Percentiles rank a stretch among this genome's conserved stretches.
These are phyloP conservation scores for Saturnispora saitoi DNA, from an alignment of 805 yeast genomes.

Conservation along the genomic window DNA sequence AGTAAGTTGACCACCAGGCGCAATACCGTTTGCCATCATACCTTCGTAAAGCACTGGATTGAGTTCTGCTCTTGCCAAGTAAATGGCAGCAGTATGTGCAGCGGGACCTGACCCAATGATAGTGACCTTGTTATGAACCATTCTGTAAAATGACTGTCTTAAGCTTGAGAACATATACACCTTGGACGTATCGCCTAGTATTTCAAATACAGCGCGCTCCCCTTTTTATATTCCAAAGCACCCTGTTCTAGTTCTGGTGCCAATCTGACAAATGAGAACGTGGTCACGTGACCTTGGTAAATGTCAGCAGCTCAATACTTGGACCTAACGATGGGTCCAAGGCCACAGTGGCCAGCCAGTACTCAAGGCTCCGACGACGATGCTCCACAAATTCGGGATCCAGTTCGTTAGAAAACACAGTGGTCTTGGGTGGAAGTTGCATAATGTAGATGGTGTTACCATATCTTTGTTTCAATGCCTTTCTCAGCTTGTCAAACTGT, in stretches of 20 bases:
- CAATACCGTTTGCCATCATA: slow-evolving; percentile 93
- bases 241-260: neutral
- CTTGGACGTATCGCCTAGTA: too few species aligned
- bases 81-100: slow-evolving; percentile 98
- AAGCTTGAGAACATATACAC: neutral
- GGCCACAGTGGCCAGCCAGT: slow-evolving; percentile 47
- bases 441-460: slow-evolving; percentile 37
- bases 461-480: slow-evolving; percentile 28
- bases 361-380: slow-evolving; percentile 49
- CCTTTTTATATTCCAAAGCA: too few species aligned
- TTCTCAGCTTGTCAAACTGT: slow-evolving; percentile 48
- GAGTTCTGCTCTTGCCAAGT: slow-evolving; percentile 92
- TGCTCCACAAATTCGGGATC: slow-evolving; percentile 39
- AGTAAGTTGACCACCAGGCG: slow-evolving; percentile 98
- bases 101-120: slow-evolving; percentile 98
- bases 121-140: slow-evolving; percentile 79
- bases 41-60: slow-evolving; percentile 94
- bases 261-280: neutral
- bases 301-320: slow-evolving; percentile 32
- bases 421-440: slow-evolving; percentile 42
- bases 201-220: too few species aligned
- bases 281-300: slow-evolving; percentile 23
- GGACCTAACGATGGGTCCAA: slow-evolving; percentile 39
- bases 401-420: slow-evolving; percentile 21
- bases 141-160: slow-evolving; percentile 27